Percentiles rank a stretch among this genome's conserved stretches.
Evolutionary conservation across 345 rosid genomes (phyloP).

Genomic region (Gossypium sturtianum): DNA sequence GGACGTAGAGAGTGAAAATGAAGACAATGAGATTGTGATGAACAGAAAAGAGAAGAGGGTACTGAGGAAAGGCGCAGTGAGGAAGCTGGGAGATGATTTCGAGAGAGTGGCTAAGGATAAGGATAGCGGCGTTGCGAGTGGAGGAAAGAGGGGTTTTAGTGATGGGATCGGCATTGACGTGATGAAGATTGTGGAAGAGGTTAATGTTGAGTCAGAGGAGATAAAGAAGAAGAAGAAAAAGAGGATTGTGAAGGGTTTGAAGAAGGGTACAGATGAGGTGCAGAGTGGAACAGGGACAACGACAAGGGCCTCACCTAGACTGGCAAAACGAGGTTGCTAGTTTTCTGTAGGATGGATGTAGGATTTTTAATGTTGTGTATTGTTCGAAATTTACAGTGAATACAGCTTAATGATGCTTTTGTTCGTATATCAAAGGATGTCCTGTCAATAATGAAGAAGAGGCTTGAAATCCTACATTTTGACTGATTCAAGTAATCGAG

Average conservation of each 20-base stretch:
- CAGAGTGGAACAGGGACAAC: slow-evolving; percentile 22
- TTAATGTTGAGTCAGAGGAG: slow-evolving; percentile 11
- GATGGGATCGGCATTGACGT: slow-evolving; percentile 8
- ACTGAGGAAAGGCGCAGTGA: slow-evolving; percentile 32
- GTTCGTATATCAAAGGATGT: not conserved
- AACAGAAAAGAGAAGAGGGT: slow-evolving; percentile 3
- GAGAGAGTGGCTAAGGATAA: slow-evolving; percentile 48
- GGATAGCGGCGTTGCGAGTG: slow-evolving; percentile 6
- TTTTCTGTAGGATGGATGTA: not conserved
- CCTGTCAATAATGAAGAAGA: not conserved
- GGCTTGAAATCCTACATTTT: not conserved
- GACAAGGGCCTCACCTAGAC: slow-evolving; percentile 60
- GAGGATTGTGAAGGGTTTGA: slow-evolving; percentile 4
- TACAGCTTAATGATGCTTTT: not conserved
- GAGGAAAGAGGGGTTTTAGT: slow-evolving; percentile 1
- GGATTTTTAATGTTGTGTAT: not conserved
- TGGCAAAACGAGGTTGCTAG: slow-evolving; percentile 31
- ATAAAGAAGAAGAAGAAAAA: slow-evolving; percentile 4
- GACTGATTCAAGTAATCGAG: too few species aligned
- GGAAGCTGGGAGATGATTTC: slow-evolving; percentile 69
- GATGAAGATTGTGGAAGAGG: slow-evolving; percentile 31
- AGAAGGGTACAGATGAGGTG: not conserved
- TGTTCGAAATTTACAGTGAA: not conserved
- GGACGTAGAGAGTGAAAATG: not conserved
- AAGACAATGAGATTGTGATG: slow-evolving; percentile 9